Evolutionary conservation across 345 rosid genomes (phyloP).

Genomic region (Microthlaspi erraticum): DNA sequence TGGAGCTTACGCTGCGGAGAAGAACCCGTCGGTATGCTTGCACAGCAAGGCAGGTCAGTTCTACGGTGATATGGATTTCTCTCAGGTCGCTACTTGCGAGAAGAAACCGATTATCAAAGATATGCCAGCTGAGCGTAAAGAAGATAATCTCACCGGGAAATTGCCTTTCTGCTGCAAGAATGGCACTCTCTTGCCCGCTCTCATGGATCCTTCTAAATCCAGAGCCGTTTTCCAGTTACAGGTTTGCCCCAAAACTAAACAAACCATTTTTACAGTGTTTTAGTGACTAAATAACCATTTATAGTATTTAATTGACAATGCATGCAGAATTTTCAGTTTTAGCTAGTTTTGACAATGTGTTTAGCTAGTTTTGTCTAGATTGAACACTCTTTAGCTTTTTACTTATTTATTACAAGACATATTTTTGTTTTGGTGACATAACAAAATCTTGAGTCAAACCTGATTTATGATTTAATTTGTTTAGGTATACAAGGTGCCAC

Average conservation of each 20-base stretch:
- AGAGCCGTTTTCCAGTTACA: constrained; percentile 71
- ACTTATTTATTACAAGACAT: neutral
- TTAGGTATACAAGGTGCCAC: constrained; percentile 78
- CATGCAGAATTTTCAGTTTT: no score
- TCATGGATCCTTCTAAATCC: constrained; percentile 67
- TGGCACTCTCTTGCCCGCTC: constrained; percentile 65
- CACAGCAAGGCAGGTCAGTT: constrained; percentile 66
- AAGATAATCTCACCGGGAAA: constrained; percentile 65
- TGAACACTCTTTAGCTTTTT: no score
- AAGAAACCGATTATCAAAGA: constrained; percentile 72
- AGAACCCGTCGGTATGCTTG: constrained; percentile 55
- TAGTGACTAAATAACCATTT: neutral
- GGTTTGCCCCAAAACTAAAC: constrained; percentile 41
- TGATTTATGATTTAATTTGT: constrained; percentile 37
- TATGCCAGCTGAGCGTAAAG: constrained; percentile 56
- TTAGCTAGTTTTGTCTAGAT: no score
- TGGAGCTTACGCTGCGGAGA: constrained; percentile 72
- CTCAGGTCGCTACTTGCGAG: constrained; percentile 68
- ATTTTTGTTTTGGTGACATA: no score
- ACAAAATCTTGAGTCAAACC: neutral
- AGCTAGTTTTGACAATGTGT: no score
- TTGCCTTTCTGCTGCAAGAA: constrained; percentile 82
- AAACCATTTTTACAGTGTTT: neutral
- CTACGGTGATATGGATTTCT: constrained; percentile 71
- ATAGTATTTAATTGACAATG: neutral